Evolutionary conservation across 139 green algal genomes (phyloP).

Genomic region (Chlorella sp.): DNA sequence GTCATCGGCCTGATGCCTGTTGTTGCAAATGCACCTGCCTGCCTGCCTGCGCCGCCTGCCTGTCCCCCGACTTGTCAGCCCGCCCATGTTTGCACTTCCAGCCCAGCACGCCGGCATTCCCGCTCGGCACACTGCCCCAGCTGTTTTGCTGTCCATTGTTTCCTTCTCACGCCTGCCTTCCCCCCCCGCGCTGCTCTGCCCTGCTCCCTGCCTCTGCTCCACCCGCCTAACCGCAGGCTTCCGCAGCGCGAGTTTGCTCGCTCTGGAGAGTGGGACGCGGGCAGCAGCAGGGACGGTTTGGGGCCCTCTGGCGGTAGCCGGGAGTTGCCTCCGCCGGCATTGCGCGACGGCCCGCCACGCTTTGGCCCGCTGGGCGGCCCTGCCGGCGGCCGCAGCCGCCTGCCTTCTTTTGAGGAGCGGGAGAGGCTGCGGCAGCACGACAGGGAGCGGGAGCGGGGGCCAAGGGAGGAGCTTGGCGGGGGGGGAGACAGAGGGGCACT

Average conservation of each 20-base stretch:
- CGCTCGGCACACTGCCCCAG: background rate
- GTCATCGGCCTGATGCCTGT: no score
- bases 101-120: background rate
- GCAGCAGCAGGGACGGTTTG: slow-evolving; percentile 15
- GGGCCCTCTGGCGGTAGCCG: background rate
- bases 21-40: no score
- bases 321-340: background rate
- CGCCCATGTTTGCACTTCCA: background rate
- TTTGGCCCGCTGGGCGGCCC: background rate
- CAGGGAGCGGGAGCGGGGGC: background rate
- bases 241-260: background rate
- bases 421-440: slow-evolving; percentile 12
- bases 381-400: background rate
- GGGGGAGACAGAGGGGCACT: background rate
- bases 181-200: background rate
- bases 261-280: background rate
- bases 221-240: background rate
- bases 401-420: slow-evolving; percentile 20
- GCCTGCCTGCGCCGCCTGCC: background rate
- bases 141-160: no score
- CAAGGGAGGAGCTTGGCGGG: no score
- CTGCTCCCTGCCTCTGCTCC: background rate
- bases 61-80: no score
- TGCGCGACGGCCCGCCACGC: background rate
- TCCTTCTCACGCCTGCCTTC: background rate